Percentiles rank a stretch among this genome's conserved stretches.
These are phyloP conservation scores for Carnegiea gigantea DNA, from an alignment of 179 eudicot species.

Conservation along the genomic window DNA sequence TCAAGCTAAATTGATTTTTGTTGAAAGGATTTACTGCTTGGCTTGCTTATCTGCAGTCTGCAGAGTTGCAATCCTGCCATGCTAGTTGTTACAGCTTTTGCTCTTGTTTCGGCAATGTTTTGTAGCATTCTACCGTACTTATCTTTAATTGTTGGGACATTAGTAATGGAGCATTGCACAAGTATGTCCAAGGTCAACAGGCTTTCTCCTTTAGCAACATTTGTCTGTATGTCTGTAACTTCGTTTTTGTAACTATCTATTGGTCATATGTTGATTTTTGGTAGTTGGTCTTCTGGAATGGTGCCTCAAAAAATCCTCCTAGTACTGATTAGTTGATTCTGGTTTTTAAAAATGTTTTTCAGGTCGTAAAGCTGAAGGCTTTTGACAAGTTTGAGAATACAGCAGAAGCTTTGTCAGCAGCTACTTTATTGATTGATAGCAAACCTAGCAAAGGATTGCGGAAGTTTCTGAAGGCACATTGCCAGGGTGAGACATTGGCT, in stretches of 20 bases:
- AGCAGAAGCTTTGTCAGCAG: slow-evolving; percentile 75
- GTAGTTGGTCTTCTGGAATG: neutral
- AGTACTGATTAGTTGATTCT: too few relatives aligned
- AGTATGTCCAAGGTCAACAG: neutral
- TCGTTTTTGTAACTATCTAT: too few relatives aligned
- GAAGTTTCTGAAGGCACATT: slow-evolving; percentile 80
- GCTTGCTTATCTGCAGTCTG: neutral
- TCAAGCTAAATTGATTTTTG: too few relatives aligned
- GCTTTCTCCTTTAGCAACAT: too few relatives aligned
- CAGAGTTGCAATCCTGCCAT: neutral
- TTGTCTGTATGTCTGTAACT: too few relatives aligned
- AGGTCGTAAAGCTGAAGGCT: slow-evolving; percentile 86
- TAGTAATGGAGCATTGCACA: neutral
- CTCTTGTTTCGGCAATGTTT: neutral
- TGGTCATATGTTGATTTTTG: too few relatives aligned
- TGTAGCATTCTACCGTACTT: neutral
- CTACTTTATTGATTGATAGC: slow-evolving; percentile 71
- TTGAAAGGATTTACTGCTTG: too few relatives aligned
- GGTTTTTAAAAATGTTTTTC: slow-evolving; percentile 10
- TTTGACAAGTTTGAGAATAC: slow-evolving; percentile 94
- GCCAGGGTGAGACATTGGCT: slow-evolving; percentile 74
- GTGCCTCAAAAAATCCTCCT: neutral
- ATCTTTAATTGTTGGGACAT: neutral
- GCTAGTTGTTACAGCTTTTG: neutral
- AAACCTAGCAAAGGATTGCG: slow-evolving; percentile 86